Conservation (phyloP, 306 rosid species). For the Gastrolobium villosum region DNA sequence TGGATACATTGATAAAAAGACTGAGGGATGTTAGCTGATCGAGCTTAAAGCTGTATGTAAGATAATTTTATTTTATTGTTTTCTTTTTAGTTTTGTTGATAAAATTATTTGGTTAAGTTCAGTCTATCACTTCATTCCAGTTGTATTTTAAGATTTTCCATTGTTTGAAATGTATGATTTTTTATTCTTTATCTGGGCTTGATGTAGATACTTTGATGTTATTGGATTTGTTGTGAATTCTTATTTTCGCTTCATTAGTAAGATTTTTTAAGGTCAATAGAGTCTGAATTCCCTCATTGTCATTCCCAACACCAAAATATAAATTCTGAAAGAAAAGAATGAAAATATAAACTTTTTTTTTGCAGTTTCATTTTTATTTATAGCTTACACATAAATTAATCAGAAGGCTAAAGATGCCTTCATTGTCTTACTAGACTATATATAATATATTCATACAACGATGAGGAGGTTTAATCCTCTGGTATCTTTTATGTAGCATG, state of each 20-base stretch:
- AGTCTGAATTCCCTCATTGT: too few species aligned
- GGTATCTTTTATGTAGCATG: too few species aligned
- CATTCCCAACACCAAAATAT: too few species aligned
- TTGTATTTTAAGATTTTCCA: conserved; percentile 50
- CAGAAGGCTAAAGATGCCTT: too few species aligned
- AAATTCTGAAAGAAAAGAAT: too few species aligned
- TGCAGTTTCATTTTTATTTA: too few species aligned
- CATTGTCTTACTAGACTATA: too few species aligned
- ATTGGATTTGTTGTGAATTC: conserved; percentile 47
- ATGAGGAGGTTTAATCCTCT: too few species aligned
- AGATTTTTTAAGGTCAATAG: background rate
- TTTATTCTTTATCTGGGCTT: conserved; percentile 37
- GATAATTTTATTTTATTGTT: conserved; percentile 47
- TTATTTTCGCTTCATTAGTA: conserved; percentile 2
- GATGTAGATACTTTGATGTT: conserved; percentile 41
- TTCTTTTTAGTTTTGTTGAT: conserved; percentile 48
- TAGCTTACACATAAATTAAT: too few species aligned
- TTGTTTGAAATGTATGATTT: conserved; percentile 60
- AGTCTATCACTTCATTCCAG: conserved; percentile 47
- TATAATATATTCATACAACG: too few species aligned
- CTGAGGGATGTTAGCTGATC: conserved; percentile 88
- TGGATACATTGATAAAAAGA: conserved; percentile 85
- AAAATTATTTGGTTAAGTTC: conserved; percentile 57
- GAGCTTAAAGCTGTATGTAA: conserved; percentile 58
- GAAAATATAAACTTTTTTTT: too few species aligned